Base-by-base conservation (phyloP, 257 asterid genomes). In the Mitragyna speciosa region DNA sequence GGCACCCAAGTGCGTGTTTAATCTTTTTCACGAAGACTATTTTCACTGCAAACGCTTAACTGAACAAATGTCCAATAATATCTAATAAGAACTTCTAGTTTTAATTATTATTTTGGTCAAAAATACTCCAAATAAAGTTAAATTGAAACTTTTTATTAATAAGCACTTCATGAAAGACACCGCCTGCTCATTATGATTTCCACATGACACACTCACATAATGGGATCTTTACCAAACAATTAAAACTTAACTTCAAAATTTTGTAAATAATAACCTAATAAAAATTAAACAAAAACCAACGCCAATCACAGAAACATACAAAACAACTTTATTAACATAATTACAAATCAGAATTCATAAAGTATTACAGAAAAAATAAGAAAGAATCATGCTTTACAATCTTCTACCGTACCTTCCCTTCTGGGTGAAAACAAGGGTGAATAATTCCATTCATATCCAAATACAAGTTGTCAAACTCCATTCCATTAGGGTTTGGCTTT, bases 401-500 rank as follows among this genome's bases (percentile, higher is more conserved):
- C 33, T n/a, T 31, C 12, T 51, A 75, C 41, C 28, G 41, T 88
- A 94, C 98, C 95, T 84, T 90, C 86, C 98, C 98, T 61, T 95
- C 97, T 2, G 98, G 98, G 70, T 95, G 98, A 87, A 95, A 95
- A 90, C 98, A 95, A 5, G 98, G 98, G 81, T 95, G 98, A 85
- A 95, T 95, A 54, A 95, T 93, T 41, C 98, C 98, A 82, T 95
- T 95, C 98, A 95, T 91, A 69, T 95, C 98, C 88, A 95, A 84
- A 85, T 95, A 95, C 81, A 95, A 80, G 79, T 95, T 93, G 85
- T 95, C 97, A 74, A 93, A 91, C 86, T 95, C 99, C 72, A 93
- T 82, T 80, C 97, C 98, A 36, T 95, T 95, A 86, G 99, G 99
- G 92, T 95, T 95, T 75, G 93, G 93, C 78, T 76, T 89, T 7